Percentiles rank a stretch among this genome's conserved stretches.
Evolutionary conservation across 495 filamentous ascomycete species (phyloP).

Genomic region (Lindgomyces ingoldianus): DNA sequence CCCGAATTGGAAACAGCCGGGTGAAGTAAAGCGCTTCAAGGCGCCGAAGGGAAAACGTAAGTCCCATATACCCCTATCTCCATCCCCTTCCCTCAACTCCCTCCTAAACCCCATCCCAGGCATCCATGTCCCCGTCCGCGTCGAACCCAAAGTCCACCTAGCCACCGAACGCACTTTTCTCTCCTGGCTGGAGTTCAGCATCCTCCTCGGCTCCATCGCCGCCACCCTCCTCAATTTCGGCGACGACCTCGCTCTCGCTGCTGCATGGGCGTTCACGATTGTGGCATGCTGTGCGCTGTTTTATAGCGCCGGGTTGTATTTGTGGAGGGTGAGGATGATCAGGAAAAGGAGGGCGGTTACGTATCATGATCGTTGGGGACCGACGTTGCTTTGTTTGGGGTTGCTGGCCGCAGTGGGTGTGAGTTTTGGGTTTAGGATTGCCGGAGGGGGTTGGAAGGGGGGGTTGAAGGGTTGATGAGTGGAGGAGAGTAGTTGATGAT

Average conservation of each 20-base stretch:
- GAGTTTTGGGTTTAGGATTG: conserved; percentile 70
- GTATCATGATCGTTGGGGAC: conserved; percentile 89
- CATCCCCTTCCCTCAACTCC: background rate
- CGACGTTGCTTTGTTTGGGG: conserved; percentile 72
- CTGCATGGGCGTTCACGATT: conserved; percentile 78
- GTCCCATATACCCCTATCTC: conserved; percentile 34
- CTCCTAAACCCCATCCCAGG: conserved; percentile 43
- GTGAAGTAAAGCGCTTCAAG: conserved; percentile 66
- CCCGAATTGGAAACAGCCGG: conserved; percentile 48
- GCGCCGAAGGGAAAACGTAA: conserved; percentile 85
- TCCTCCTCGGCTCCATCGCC: conserved; percentile 90
- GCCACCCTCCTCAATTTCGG: conserved; percentile 91
- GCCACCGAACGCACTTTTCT: conserved; percentile 95
- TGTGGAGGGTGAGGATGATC: conserved; percentile 85
- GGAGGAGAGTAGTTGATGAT: background rate
- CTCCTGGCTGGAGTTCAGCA: conserved; percentile 95
- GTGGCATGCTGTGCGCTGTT: conserved; percentile 71
- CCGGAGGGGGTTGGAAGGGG: conserved; percentile 39
- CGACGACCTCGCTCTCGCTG: conserved; percentile 53
- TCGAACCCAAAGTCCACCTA: conserved; percentile 97
- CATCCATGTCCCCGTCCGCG: conserved; percentile 92
- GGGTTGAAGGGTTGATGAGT: conserved; percentile 37
- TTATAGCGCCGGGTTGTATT: conserved; percentile 79
- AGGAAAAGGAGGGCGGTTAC: conserved; percentile 74
- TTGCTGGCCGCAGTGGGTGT: conserved; percentile 71